phyloP scores from a whole-genome alignment of 73 alveolate species.

The Paramecium primaurelia region DNA sequence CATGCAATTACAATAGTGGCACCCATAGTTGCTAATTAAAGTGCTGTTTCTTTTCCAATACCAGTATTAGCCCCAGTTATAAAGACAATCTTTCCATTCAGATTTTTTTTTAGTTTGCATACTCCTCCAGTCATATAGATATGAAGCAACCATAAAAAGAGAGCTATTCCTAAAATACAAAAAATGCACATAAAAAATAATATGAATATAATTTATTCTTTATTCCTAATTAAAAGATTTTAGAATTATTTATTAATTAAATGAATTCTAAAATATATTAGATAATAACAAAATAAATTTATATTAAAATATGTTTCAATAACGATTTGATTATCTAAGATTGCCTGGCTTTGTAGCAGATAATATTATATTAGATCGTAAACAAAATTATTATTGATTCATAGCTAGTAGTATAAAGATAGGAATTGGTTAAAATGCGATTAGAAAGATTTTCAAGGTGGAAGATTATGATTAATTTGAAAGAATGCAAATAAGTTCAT shows the following conservation, averaged over 20 bases:
- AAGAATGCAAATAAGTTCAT: neutral
- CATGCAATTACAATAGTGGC: constrained; percentile 54
- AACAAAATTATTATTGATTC: neutral
- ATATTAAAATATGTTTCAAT: neutral
- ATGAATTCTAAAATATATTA: neutral
- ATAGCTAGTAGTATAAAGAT: neutral
- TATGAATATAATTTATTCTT: neutral
- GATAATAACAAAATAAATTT: neutral
- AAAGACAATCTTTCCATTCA: neutral
- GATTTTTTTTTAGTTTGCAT: neutral
- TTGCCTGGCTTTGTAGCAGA: neutral
- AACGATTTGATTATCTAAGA: neutral
- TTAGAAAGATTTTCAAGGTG: neutral
- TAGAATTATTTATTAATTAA: neutral
- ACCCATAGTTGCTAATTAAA: constrained; percentile 19
- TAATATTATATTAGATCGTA: neutral
- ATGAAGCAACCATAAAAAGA: neutral
- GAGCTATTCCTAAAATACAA: neutral
- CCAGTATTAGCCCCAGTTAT: constrained; percentile 62
- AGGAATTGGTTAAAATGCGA: neutral
- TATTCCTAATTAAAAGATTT: neutral
- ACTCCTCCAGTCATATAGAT: neutral
- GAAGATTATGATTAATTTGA: neutral
- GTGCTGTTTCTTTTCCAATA: constrained; percentile 56
- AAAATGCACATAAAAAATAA: neutral